These are phyloP conservation scores for Termitomyces sp. DNA, from an alignment of 768 basidiomycete species.

Conservation along the genomic window DNA sequence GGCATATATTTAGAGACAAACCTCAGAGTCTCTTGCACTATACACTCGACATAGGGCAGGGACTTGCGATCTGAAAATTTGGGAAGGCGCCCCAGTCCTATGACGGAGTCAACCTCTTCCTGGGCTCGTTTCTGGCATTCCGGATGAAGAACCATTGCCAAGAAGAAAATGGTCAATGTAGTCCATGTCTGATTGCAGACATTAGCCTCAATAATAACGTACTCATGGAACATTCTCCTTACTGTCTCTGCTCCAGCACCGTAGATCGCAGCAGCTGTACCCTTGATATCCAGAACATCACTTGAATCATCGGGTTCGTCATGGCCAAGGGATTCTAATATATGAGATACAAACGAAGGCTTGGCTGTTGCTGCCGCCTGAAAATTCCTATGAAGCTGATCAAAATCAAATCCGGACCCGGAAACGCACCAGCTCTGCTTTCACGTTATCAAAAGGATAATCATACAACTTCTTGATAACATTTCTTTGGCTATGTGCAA, in stretches of 20 bases:
- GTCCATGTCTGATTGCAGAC: conserved; percentile 27
- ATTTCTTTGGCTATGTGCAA: conserved; percentile 15
- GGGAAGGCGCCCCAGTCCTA: no score
- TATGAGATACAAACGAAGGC: conserved; percentile 21
- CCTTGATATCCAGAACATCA: conserved; percentile 19
- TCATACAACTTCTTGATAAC: conserved; percentile 25
- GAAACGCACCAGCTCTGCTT: conserved; percentile 32
- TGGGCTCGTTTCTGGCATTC: conserved; percentile 8
- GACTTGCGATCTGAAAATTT: conserved; percentile 7
- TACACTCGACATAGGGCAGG: conserved; percentile 3
- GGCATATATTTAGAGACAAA: conserved; percentile 11
- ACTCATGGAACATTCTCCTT: conserved; percentile 4
- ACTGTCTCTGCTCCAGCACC: conserved; percentile 39
- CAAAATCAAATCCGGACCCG: neutral
- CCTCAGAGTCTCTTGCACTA: conserved; percentile 3
- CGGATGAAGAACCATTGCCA: no score
- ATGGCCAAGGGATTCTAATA: conserved; percentile 14
- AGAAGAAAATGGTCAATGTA: conserved; percentile 27
- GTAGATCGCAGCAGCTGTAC: conserved; percentile 20
- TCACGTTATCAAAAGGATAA: conserved; percentile 29
- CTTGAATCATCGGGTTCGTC: conserved; percentile 6
- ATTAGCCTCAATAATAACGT: neutral
- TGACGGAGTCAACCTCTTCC: conserved; percentile 4
- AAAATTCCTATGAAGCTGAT: neutral
- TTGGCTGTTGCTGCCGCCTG: conserved; percentile 22